A percentile compares a stretch with the other conserved stretches of the same genome.
phyloP scores from a whole-genome alignment of 768 basidiomycete species.

The Russula griseocarnosa region DNA sequence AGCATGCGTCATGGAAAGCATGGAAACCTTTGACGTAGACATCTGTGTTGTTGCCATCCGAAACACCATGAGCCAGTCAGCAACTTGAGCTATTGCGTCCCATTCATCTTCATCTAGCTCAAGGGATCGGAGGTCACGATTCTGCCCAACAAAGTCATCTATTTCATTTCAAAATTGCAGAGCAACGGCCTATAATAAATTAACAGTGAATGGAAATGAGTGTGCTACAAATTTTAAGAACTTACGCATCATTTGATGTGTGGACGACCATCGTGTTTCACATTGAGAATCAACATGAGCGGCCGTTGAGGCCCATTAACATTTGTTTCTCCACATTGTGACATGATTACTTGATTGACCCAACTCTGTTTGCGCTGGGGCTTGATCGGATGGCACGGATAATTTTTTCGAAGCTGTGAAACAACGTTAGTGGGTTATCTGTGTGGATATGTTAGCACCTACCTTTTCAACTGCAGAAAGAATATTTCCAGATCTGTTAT shows the following conservation, averaged over 20 bases:
- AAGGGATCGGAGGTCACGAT: background rate
- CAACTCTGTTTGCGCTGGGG: background rate
- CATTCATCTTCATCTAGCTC: background rate
- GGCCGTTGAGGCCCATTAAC: too few species aligned
- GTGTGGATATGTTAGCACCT: too few species aligned
- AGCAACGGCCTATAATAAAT: background rate
- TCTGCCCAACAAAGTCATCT: background rate
- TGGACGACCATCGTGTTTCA: background rate
- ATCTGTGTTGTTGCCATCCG: background rate
- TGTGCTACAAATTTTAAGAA: too few species aligned
- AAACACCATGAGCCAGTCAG: background rate
- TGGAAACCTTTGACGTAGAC: background rate
- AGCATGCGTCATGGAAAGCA: background rate
- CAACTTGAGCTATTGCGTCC: background rate
- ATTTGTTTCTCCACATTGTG: too few species aligned
- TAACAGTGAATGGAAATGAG: too few species aligned
- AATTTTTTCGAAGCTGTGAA: background rate
- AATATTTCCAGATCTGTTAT: too few species aligned
- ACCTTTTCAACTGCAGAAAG: background rate
- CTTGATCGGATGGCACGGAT: background rate
- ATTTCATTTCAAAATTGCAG: background rate
- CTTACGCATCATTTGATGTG: slow-evolving; percentile 1
- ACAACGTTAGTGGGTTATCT: too few species aligned
- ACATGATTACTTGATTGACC: background rate
- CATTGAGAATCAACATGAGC: background rate